Percentiles rank a stretch among this genome's conserved stretches.
Conservation (phyloP, 805 yeast species). For the Kodamaea hsintzibuensis region DNA sequence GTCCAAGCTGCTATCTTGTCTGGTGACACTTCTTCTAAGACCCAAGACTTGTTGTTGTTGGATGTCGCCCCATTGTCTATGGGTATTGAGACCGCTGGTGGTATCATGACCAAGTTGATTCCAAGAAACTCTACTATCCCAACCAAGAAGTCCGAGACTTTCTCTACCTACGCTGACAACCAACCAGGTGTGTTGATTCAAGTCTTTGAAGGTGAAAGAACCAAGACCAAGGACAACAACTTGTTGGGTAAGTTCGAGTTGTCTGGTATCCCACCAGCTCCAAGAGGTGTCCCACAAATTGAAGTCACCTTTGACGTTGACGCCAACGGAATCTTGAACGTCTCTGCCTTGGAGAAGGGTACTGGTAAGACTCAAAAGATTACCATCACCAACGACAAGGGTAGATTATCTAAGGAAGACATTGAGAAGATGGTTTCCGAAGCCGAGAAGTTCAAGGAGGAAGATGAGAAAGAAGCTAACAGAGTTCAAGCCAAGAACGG, state of each 20-base stretch:
- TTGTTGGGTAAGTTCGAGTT: slow-evolving; percentile 95
- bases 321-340: slow-evolving; percentile 97
- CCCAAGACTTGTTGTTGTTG: slow-evolving; percentile 89
- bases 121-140: slow-evolving; percentile 99
- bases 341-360: slow-evolving; percentile 96
- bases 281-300: slow-evolving; percentile 98
- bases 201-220: slow-evolving; percentile 98
- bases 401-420: slow-evolving; percentile 96
- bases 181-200: slow-evolving; percentile 98
- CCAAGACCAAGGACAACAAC: slow-evolving; percentile 94
- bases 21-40: slow-evolving; percentile 95
- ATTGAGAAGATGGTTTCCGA: slow-evolving; percentile 97
- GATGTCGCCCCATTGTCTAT: slow-evolving; percentile 97
- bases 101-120: slow-evolving; percentile 97
- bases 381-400: slow-evolving; percentile 98
- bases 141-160: slow-evolving; percentile 94
- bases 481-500: slow-evolving; percentile 94
- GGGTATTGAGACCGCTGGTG: slow-evolving; percentile 99
- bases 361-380: slow-evolving; percentile 97
- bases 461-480: slow-evolving; percentile 91
- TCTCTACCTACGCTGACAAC: slow-evolving; percentile 96
- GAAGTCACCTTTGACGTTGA: slow-evolving; percentile 97
- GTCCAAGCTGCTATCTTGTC: slow-evolving; percentile 96
- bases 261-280: slow-evolving; percentile 96
- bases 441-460: slow-evolving; percentile 96